A percentile compares a stretch with the other conserved stretches of the same genome.
phyloP scores from a whole-genome alignment of 768 basidiomycete species.

The Pisolithus microcarpus region DNA sequence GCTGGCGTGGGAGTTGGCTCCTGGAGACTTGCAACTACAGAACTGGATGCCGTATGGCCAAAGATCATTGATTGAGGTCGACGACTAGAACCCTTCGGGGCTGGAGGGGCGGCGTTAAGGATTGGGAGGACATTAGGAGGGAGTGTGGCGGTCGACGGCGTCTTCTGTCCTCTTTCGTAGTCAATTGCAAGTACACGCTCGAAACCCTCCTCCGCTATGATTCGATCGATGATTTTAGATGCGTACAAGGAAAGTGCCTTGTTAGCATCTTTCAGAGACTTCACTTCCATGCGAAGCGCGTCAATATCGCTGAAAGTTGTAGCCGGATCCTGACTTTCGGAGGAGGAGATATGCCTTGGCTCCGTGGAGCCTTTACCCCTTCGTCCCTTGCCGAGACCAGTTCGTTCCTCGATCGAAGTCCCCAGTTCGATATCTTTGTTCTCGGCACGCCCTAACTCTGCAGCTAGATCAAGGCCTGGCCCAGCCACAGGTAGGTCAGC shows the following conservation, averaged over 20 bases:
- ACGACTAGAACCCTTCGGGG: slow-evolving; percentile 29
- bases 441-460: slow-evolving; percentile 87
- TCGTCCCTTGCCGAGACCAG: slow-evolving; percentile 41
- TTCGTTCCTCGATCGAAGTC: slow-evolving; percentile 44
- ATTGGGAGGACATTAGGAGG: slow-evolving; percentile 17
- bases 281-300: slow-evolving; percentile 78
- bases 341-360: slow-evolving; percentile 26
- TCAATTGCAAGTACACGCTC: slow-evolving; percentile 95
- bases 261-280: slow-evolving; percentile 90
- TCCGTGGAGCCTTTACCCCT: slow-evolving; percentile 31
- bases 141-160: slow-evolving; percentile 36
- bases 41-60: slow-evolving; percentile 29
- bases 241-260: slow-evolving; percentile 93
- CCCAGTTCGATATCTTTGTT: slow-evolving; percentile 74
- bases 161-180: slow-evolving; percentile 58
- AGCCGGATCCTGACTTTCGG: slow-evolving; percentile 37
- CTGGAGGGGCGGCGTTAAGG: not conserved
- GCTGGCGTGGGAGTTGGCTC: slow-evolving; percentile 17
- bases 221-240: slow-evolving; percentile 96
- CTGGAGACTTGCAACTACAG: slow-evolving; percentile 29
- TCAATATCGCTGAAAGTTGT: slow-evolving; percentile 54
- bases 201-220: slow-evolving; percentile 93
- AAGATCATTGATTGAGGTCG: slow-evolving; percentile 61
- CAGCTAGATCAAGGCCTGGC: slow-evolving; percentile 83
- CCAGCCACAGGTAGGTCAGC: slow-evolving; percentile 84